Evolutionary conservation across 2,329 filamentous ascomycete genomes (phyloP).

Genomic region (Botrytis aclada): DNA sequence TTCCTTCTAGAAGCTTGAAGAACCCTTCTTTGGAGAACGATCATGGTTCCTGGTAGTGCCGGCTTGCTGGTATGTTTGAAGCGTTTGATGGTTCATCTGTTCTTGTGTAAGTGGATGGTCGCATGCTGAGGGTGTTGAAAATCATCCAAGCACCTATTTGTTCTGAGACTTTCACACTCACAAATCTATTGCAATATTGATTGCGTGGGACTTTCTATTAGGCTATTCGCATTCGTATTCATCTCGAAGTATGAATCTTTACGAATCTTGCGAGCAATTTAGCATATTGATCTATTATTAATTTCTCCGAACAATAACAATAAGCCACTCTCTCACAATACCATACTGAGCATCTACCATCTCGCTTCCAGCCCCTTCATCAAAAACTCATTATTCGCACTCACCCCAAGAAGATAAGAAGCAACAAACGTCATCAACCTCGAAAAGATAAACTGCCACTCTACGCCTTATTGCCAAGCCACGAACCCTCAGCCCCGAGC

Average conservation of each 20-base stretch:
- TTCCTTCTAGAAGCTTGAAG: constrained; percentile 5
- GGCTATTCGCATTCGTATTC: not conserved
- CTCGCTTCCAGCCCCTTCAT: constrained; percentile 14
- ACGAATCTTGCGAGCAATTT: not conserved
- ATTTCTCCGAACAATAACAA: not conserved
- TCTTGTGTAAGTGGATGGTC: not conserved
- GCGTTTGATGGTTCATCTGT: not conserved
- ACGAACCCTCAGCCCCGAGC: not conserved
- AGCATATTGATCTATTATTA: not conserved
- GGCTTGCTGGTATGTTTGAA: not conserved
- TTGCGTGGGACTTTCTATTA: not conserved
- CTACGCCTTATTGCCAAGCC: constrained; percentile 1
- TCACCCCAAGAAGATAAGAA: not conserved
- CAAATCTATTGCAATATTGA: not conserved
- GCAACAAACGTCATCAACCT: constrained; percentile 6
- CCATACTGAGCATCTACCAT: not conserved
- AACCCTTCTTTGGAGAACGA: not conserved
- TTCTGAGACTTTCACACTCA: not conserved
- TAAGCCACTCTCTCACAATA: not conserved
- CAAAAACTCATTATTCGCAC: not conserved
- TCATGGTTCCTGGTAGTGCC: not conserved
- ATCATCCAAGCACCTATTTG: not conserved
- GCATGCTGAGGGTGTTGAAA: not conserved
- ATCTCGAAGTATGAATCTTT: not conserved
- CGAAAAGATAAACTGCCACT: not conserved